Evolutionary conservation across 305 asterid species (phyloP).

Genomic region (Caryopteris hybrid): DNA sequence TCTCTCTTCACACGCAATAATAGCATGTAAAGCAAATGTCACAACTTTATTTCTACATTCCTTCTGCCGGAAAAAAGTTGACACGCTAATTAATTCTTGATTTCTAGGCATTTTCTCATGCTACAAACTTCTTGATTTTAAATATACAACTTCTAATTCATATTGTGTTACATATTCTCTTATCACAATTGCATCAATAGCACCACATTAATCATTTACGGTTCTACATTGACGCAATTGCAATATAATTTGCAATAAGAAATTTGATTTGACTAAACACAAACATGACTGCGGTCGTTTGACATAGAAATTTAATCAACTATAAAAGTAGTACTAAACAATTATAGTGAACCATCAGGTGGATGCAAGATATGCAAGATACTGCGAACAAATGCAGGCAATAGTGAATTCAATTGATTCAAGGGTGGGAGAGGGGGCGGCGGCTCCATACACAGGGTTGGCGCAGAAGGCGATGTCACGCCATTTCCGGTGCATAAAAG

Average conservation of each 20-base stretch:
- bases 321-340: too few species aligned
- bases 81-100: slow-evolving; percentile 8
- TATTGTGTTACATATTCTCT: too few species aligned
- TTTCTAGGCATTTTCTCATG: too few species aligned
- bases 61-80: slow-evolving; percentile 47
- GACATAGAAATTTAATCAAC: too few species aligned
- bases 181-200: too few species aligned
- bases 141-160: background rate
- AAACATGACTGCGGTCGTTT: too few species aligned
- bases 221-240: too few species aligned
- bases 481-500: slow-evolving; percentile 74
- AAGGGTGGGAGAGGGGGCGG: slow-evolving; percentile 56
- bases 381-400: slow-evolving; percentile 79
- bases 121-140: background rate
- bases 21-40: slow-evolving; percentile 20
- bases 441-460: slow-evolving; percentile 51
- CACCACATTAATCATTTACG: too few species aligned
- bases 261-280: too few species aligned
- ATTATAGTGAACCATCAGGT: slow-evolving; percentile 30
- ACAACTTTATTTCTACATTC: slow-evolving; percentile 43
- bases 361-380: slow-evolving; percentile 56
- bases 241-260: too few species aligned
- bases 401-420: slow-evolving; percentile 56
- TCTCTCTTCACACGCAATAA: slow-evolving; percentile 24
- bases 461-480: slow-evolving; percentile 81